These are phyloP conservation scores for Pichia terricola DNA, from an alignment of 1,139 yeast species.

Conservation along the genomic window DNA sequence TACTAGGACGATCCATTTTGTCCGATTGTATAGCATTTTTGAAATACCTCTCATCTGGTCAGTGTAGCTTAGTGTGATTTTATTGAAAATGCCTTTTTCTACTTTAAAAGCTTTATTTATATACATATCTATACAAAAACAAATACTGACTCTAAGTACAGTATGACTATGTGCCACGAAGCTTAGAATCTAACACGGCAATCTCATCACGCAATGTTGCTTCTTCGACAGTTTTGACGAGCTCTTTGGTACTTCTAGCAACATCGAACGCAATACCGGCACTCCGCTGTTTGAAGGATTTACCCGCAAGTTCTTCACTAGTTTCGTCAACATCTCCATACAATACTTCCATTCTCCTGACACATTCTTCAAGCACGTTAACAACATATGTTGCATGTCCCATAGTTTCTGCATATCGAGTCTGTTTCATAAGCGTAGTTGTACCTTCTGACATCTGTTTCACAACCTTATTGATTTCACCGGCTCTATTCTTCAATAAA, in stretches of 20 bases:
- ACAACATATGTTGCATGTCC: conserved; percentile 92
- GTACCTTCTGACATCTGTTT: conserved; percentile 88
- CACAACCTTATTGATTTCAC: conserved; percentile 67
- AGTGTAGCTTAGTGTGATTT: too few relatives aligned
- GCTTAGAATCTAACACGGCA: conserved; percentile 25
- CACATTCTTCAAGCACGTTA: conserved; percentile 75
- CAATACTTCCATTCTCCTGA: conserved; percentile 63
- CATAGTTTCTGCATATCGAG: conserved; percentile 70
- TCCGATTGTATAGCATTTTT: too few relatives aligned
- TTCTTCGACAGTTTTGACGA: conserved; percentile 92
- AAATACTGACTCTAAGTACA: too few relatives aligned
- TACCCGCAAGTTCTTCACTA: conserved; percentile 71
- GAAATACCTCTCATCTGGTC: too few relatives aligned
- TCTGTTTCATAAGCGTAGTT: conserved; percentile 79
- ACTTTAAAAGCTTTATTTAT: too few relatives aligned
- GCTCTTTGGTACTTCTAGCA: conserved; percentile 91
- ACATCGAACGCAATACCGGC: conserved; percentile 95
- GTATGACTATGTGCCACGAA: conserved; percentile 7
- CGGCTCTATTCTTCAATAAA: conserved; percentile 60
- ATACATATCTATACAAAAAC: too few relatives aligned
- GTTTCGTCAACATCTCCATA: conserved; percentile 31
- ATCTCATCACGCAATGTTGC: conserved; percentile 65
- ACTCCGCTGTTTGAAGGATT: conserved; percentile 81
- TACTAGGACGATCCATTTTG: too few relatives aligned
- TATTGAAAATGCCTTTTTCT: too few relatives aligned